A percentile compares a stretch with the other conserved stretches of the same genome.
Evolutionary conservation across 148 eudicot species (phyloP).

Genomic region (Hydrangea macrophylla): DNA sequence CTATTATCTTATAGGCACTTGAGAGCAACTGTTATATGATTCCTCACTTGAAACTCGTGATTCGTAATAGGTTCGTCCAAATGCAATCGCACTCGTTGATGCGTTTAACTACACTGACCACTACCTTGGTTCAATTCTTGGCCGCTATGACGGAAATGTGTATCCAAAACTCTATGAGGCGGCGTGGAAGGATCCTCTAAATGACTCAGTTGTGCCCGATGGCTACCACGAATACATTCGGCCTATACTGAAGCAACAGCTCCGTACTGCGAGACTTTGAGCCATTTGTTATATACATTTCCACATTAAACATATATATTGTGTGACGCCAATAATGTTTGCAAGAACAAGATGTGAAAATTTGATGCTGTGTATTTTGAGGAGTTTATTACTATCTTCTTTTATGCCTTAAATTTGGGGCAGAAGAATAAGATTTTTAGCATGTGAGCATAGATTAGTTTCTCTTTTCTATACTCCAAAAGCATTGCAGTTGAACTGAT

Average conservation of each 20-base stretch:
- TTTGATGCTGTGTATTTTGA: background rate
- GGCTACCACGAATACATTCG: conserved; percentile 72
- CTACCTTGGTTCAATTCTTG: conserved; percentile 83
- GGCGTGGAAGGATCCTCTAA: conserved; percentile 90
- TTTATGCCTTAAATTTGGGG: too few relatives aligned
- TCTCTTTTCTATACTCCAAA: too few relatives aligned
- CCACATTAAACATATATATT: background rate
- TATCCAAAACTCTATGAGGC: conserved; percentile 90
- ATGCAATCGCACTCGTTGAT: conserved; percentile 83
- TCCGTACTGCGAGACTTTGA: conserved; percentile 58
- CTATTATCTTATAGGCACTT: too few relatives aligned
- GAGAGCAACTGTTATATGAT: too few relatives aligned
- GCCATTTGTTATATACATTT: too few relatives aligned
- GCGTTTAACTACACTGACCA: conserved; percentile 92
- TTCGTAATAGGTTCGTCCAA: conserved; percentile 72
- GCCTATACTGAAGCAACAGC: conserved; percentile 75
- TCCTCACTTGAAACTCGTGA: background rate
- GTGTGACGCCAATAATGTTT: background rate
- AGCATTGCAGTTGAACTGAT: too few relatives aligned
- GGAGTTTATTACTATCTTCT: too few relatives aligned
- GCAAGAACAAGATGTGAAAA: background rate
- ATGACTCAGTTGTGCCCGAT: conserved; percentile 66
- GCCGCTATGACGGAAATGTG: conserved; percentile 91
- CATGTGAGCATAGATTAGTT: too few relatives aligned
- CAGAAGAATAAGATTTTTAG: too few relatives aligned